Conservation (phyloP, 306 rosid species). For the Lathyrus aphaca region DNA sequence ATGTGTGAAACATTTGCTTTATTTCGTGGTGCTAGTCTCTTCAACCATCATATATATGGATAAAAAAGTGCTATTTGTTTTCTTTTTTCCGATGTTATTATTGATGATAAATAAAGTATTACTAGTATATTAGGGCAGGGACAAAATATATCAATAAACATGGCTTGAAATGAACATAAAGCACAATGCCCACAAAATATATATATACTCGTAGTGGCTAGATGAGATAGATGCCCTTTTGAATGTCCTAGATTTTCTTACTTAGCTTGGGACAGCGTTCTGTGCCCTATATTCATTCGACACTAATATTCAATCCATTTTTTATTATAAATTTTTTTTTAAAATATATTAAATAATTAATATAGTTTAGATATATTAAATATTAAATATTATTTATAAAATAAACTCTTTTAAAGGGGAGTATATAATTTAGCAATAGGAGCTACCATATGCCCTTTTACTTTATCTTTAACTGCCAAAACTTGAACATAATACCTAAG, state of each 20-base stretch:
- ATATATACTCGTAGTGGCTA: conserved; percentile 40
- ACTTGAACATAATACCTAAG: neutral
- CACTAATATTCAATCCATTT: conserved; percentile 28
- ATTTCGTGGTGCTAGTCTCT: neutral
- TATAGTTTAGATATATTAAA: too few relatives aligned
- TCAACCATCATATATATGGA: conserved; percentile 33
- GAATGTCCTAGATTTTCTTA: too few relatives aligned
- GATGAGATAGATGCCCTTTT: conserved; percentile 43
- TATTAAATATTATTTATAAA: too few relatives aligned
- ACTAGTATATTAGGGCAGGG: neutral
- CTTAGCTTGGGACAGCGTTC: too few relatives aligned
- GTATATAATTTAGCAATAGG: conserved; percentile 20
- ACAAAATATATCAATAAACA: too few relatives aligned
- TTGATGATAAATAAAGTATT: conserved; percentile 9
- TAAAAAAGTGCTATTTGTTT: conserved; percentile 37
- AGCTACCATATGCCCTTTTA: conserved; percentile 35
- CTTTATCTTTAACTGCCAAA: conserved; percentile 34
- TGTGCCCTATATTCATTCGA: conserved; percentile 54
- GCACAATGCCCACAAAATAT: too few relatives aligned
- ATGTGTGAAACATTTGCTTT: neutral
- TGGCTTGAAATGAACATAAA: too few relatives aligned
- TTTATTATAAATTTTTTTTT: too few relatives aligned
- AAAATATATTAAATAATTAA: neutral
- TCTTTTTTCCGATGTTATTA: neutral
- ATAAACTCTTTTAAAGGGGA: too few relatives aligned